Percentiles rank a stretch among this genome's conserved stretches.
Evolutionary conservation across 768 basidiomycete species (phyloP).

Genomic region (Calocera cornea): DNA sequence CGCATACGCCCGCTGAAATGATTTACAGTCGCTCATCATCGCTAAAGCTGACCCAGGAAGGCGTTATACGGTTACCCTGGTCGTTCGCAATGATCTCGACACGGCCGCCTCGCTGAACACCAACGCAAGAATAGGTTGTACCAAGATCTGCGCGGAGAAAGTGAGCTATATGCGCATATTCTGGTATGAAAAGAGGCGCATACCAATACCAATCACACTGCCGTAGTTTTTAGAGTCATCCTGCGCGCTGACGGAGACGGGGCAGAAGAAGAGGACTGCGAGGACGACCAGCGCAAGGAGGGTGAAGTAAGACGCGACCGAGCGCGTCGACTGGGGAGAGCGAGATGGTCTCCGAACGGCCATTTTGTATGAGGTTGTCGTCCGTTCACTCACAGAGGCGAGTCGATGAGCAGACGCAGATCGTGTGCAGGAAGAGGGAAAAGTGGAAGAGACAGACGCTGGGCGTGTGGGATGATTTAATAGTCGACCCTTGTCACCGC

Average conservation of each 20-base stretch:
- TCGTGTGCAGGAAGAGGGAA: neutral
- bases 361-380: neutral
- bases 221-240: conserved; percentile 62
- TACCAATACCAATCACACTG: conserved; percentile 85
- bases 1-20: neutral
- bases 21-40: conserved; percentile 58
- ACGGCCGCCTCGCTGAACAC: conserved; percentile 72
- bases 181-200: conserved; percentile 18
- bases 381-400: neutral
- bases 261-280: conserved; percentile 59
- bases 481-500: neutral
- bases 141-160: conserved; percentile 52
- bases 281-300: conserved; percentile 40
- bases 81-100: conserved; percentile 87
- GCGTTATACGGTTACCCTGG: conserved; percentile 80
- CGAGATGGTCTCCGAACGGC: neutral
- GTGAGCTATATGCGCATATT: conserved; percentile 14
- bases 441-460: neutral
- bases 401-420: neutral
- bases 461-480: neutral
- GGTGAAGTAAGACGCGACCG: conserved; percentile 16
- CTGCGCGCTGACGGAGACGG: conserved; percentile 49
- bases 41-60: conserved; percentile 71
- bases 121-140: conserved; percentile 93
- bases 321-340: neutral